Evolutionary conservation across 2,329 filamentous ascomycete genomes (phyloP).

Genomic region (Pseudogymnoascus sp.): DNA sequence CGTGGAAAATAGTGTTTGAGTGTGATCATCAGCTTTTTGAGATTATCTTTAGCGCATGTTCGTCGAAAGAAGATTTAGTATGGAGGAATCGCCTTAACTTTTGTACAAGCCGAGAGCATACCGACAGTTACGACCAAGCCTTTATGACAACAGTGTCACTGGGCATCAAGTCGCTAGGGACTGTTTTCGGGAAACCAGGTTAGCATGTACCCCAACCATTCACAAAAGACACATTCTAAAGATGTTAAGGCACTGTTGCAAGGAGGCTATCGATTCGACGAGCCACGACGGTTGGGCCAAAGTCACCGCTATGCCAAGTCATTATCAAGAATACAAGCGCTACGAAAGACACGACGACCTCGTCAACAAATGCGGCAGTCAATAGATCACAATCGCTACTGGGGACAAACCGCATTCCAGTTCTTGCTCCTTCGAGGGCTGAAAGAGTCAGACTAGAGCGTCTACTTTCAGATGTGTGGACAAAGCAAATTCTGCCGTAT

Average conservation of each 20-base stretch:
- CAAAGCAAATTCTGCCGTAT: conserved; percentile 68
- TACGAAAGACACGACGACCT: conserved; percentile 46
- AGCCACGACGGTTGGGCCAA: conserved; percentile 63
- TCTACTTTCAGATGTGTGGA: conserved; percentile 73
- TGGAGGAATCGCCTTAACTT: conserved; percentile 66
- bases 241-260: conserved; percentile 45
- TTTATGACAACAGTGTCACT: conserved; percentile 58
- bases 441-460: conserved; percentile 72
- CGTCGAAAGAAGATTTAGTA: conserved; percentile 64
- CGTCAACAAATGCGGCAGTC: conserved; percentile 43
- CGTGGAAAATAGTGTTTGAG: conserved; percentile 88
- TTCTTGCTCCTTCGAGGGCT: conserved; percentile 63
- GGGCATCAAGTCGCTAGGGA: conserved; percentile 65
- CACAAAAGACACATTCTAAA: conserved; percentile 2
- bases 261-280: conserved; percentile 71
- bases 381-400: conserved; percentile 72
- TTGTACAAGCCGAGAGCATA: conserved; percentile 40
- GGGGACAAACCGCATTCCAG: conserved; percentile 58
- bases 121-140: conserved; percentile 38
- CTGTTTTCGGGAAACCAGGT: conserved; percentile 67
- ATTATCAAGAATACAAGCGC: conserved; percentile 80
- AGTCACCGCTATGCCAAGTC: conserved; percentile 61
- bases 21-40: conserved; percentile 70
- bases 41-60: conserved; percentile 79
- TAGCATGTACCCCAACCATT: conserved; percentile 12